phyloP scores from a whole-genome alignment of 2,329 filamentous ascomycete species.

The Venturia aucupariae region DNA sequence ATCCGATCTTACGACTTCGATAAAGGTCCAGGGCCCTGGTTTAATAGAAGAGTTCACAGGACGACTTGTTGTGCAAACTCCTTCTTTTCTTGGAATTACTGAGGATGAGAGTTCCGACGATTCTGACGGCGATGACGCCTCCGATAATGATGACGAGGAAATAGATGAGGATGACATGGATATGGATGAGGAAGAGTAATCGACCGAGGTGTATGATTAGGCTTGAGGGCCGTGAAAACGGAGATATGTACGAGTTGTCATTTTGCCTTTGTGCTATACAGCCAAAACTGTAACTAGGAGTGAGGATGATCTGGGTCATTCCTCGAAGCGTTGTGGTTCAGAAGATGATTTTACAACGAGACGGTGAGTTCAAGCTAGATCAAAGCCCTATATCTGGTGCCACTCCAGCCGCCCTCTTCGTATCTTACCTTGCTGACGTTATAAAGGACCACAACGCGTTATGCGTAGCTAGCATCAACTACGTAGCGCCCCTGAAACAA shows the following conservation, averaged over 20 bases:
- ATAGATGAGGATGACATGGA: neutral
- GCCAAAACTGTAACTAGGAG: too few relatives aligned
- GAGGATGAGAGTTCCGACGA: neutral
- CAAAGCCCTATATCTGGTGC: too few relatives aligned
- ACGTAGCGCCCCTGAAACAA: too few relatives aligned
- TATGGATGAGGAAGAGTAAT: neutral
- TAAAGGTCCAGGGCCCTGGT: neutral
- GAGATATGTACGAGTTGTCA: neutral
- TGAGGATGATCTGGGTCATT: too few relatives aligned
- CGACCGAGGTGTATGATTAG: neutral
- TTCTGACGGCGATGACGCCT: neutral
- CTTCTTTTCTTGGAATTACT: neutral
- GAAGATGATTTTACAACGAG: too few relatives aligned
- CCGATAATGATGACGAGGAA: neutral
- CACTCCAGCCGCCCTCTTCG: too few relatives aligned
- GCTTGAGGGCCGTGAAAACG: neutral
- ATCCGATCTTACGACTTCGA: neutral
- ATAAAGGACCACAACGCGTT: too few relatives aligned
- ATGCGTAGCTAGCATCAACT: too few relatives aligned
- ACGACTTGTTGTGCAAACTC: neutral
- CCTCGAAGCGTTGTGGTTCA: too few relatives aligned
- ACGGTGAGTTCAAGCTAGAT: too few relatives aligned
- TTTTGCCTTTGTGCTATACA: neutral
- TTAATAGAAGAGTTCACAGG: neutral
- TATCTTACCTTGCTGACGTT: too few relatives aligned